A percentile compares a stretch with the other conserved stretches of the same genome.
Conservation (phyloP, 83 land plant species). For the Diphasiastrum complanatum region DNA sequence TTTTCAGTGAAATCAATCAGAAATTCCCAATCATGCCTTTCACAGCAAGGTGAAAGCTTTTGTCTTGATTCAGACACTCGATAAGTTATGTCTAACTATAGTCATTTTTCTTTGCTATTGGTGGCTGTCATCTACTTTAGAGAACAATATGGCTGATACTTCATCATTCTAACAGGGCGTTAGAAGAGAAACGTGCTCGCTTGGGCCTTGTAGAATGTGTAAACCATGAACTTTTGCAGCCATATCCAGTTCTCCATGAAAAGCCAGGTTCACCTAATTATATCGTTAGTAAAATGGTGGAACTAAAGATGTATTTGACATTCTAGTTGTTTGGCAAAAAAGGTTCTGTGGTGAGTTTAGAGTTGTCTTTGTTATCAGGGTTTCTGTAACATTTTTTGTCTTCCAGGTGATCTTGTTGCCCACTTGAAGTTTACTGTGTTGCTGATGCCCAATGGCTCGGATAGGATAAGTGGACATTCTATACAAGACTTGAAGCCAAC, state of each 20-base stretch:
- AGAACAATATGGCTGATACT: not conserved
- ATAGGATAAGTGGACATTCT: conserved; percentile 70
- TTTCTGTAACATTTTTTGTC: not conserved
- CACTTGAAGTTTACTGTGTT: conserved; percentile 87
- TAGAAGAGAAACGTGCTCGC: conserved; percentile 95
- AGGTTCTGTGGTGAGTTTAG: not conserved
- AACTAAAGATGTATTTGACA: not conserved
- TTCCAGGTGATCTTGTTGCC: conserved; percentile 82
- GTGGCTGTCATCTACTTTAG: not conserved
- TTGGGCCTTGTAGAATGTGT: conserved; percentile 95
- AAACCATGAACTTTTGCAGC: conserved; percentile 90
- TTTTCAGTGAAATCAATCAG: conserved; percentile 89
- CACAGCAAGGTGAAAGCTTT: conserved; percentile 65
- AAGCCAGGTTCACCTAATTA: conserved; percentile 68
- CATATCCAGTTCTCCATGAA: conserved; percentile 97
- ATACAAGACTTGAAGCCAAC: conserved; percentile 71
- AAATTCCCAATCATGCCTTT: conserved; percentile 98
- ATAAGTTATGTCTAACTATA: not conserved
- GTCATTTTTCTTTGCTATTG: no score
- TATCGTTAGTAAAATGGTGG: not conserved
- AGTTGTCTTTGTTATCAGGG: not conserved
- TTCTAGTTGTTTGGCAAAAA: not conserved
- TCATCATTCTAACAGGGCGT: conserved; percentile 40
- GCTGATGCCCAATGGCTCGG: conserved; percentile 95
- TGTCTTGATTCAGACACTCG: not conserved